phyloP scores from a whole-genome alignment of 2,329 filamentous ascomycete species.

The Pestalotiopsis sp. region DNA sequence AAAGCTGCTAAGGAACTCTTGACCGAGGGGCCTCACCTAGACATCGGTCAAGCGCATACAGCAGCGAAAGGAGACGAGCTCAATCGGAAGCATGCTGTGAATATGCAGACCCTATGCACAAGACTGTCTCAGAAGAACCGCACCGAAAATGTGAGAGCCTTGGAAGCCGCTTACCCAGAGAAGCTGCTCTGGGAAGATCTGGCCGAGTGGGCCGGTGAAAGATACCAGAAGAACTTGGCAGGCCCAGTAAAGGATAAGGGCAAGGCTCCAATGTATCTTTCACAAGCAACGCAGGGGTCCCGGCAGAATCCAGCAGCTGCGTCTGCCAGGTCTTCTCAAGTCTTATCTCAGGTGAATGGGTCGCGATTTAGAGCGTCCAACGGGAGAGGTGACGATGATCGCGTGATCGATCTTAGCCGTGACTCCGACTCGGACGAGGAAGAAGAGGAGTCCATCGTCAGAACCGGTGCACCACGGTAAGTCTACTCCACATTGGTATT shows the following conservation, averaged over 20 bases:
- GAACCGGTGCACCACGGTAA: constrained; percentile 18
- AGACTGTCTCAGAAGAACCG: neutral
- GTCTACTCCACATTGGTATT: constrained; percentile 6
- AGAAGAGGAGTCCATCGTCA: constrained; percentile 22
- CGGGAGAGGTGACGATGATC: neutral
- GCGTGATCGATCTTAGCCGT: constrained; percentile 6
- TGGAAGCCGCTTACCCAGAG: neutral
- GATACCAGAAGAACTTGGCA: neutral
- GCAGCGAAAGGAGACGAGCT: neutral
- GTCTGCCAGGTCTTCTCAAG: neutral
- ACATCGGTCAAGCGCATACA: neutral
- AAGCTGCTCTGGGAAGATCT: constrained; percentile 5
- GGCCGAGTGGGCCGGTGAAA: neutral
- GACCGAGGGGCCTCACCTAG: constrained; percentile 4
- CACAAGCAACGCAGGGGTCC: neutral
- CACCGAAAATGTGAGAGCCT: neutral
- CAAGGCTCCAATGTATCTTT: neutral
- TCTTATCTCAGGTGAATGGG: neutral
- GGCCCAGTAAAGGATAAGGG: neutral
- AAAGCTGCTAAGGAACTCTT: constrained; percentile 9
- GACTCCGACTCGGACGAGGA: constrained; percentile 22
- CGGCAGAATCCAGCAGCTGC: neutral
- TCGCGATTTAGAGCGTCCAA: neutral
- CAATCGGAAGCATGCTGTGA: neutral
- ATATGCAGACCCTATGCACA: neutral